Evolutionary conservation across 306 rosid genomes (phyloP).

Genomic region (Fagus sylvatica): DNA sequence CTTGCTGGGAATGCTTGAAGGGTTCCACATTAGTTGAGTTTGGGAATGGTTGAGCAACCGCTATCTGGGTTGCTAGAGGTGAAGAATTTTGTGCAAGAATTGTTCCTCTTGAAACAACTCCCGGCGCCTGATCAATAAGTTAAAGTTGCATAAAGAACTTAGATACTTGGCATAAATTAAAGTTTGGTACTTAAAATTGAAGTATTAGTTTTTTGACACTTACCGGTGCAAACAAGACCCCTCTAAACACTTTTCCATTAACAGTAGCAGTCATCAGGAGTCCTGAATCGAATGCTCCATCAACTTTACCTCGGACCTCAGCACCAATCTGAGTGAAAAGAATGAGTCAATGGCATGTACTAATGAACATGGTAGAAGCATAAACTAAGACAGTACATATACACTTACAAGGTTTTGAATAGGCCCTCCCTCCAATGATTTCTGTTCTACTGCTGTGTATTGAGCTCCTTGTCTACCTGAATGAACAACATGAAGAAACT

Average conservation of each 20-base stretch:
- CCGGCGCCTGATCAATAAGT: conserved; percentile 49
- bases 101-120: conserved; percentile 37
- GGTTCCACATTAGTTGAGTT: conserved; percentile 37
- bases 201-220: conserved; percentile 25
- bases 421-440: conserved; percentile 32
- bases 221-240: conserved; percentile 87
- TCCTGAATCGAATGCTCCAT: conserved; percentile 86
- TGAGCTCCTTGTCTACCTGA: conserved; percentile 34
- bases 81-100: conserved; percentile 39
- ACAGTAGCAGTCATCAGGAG: conserved; percentile 79
- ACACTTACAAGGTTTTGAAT: conserved; percentile 43
- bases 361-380: not conserved
- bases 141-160: conserved; percentile 3
- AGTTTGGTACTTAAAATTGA: not conserved
- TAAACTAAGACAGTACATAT: not conserved
- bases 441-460: conserved; percentile 27
- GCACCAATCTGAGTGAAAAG: conserved; percentile 64
- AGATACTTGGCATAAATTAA: no score
- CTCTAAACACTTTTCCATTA: conserved; percentile 72
- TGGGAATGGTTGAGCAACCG: conserved; percentile 34
- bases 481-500: conserved; percentile 28
- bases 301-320: conserved; percentile 84
- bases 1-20: conserved; percentile 35
- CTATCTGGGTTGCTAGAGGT: conserved; percentile 16
- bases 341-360: conserved; percentile 4